These are phyloP conservation scores for Monosporascus sp. DNA, from an alignment of 2,329 filamentous ascomycete species.

Conservation along the genomic window DNA sequence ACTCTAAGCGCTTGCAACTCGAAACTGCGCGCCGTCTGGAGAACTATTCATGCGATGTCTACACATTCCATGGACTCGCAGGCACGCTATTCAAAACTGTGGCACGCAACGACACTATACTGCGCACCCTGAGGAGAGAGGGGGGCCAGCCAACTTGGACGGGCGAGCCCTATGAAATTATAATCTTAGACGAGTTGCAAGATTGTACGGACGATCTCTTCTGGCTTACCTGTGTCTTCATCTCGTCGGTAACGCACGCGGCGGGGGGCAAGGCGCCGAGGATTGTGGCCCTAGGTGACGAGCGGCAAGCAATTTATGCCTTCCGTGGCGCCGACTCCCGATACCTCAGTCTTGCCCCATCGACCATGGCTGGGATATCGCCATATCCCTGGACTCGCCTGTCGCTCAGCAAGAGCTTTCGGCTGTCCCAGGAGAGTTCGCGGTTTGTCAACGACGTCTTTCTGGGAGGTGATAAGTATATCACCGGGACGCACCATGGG, in stretches of 20 bases:
- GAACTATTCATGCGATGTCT: slow-evolving; percentile 13
- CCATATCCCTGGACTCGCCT: slow-evolving; percentile 15
- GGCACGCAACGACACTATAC: slow-evolving; percentile 12
- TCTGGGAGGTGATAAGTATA: slow-evolving; percentile 21
- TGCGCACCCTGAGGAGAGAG: slow-evolving; percentile 7
- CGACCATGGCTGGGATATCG: slow-evolving; percentile 14
- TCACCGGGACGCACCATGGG: slow-evolving; percentile 23
- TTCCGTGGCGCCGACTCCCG: slow-evolving; percentile 25
- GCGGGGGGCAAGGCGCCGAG: slow-evolving; percentile 10
- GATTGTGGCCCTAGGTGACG: slow-evolving; percentile 26
- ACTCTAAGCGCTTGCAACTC: slow-evolving; percentile 21
- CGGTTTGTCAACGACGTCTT: slow-evolving; percentile 24
- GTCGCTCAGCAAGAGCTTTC: slow-evolving; percentile 21
- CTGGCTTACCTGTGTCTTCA: slow-evolving; percentile 21
- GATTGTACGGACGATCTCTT: slow-evolving; percentile 25
- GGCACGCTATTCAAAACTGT: slow-evolving; percentile 12
- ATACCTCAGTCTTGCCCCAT: slow-evolving; percentile 20
- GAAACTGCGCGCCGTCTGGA: slow-evolving; percentile 21
- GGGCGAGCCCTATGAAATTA: slow-evolving; percentile 22
- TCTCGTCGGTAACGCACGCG: slow-evolving; percentile 15
- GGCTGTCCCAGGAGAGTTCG: slow-evolving; percentile 18
- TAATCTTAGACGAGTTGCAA: slow-evolving; percentile 29
- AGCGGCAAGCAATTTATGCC: slow-evolving; percentile 25
- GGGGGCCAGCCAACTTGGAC: slow-evolving; percentile 15
- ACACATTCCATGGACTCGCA: slow-evolving; percentile 24